Evolutionary conservation across 2,329 filamentous ascomycete species (phyloP), one percentile per base, ranked within the genome.

Genomic region (Penicillium sp.): DNA sequence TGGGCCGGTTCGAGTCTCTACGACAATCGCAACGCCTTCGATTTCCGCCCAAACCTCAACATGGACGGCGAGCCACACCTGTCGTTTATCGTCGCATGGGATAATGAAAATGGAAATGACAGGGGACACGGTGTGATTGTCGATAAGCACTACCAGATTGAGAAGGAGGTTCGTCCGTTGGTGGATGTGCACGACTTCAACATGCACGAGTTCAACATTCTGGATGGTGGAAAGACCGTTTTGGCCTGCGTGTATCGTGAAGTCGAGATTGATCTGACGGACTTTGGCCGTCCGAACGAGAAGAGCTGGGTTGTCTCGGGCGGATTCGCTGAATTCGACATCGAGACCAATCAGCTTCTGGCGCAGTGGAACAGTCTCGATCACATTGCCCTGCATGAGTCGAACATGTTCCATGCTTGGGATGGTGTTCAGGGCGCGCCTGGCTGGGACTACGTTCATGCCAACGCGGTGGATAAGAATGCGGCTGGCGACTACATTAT

Each of bases 111-210:
- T 51, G 52, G 54, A 2, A 29, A 11, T 4, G 76, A 77, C 27
- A 76, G 78, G 54, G 81, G 81, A 4, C 74, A 77, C 61, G 80
- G 78, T 37, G 72, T 81, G 35, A 78, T 82, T 55, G 71, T 83
- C 71, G 75, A 82, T 62, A 71, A 77, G 39, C 70, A 76, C 53
- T 82, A 82, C 58, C 68, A 77, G 33, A 67, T 77, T 19, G 75
- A 78, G 47, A 72, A 75, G 55, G 75, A 74, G 37, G 72, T 81
- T 11, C 65, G 64, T 16, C 65, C 69, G 3, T 56, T 62, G 21
- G 69, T 67, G 25, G 65, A 71, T 25, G 55, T 73, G 1, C 54
- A 57, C 31, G 61, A 64, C 14, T 72, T 76, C 48, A 75, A 78
- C 52, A 76, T 77, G 70, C 76, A 78, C 59, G 76, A 78, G 42